Evolutionary conservation across 164 flowering plant species (phyloP), one percentile per base, ranked within the genome.

Genomic region (Liriodendron chinense): DNA sequence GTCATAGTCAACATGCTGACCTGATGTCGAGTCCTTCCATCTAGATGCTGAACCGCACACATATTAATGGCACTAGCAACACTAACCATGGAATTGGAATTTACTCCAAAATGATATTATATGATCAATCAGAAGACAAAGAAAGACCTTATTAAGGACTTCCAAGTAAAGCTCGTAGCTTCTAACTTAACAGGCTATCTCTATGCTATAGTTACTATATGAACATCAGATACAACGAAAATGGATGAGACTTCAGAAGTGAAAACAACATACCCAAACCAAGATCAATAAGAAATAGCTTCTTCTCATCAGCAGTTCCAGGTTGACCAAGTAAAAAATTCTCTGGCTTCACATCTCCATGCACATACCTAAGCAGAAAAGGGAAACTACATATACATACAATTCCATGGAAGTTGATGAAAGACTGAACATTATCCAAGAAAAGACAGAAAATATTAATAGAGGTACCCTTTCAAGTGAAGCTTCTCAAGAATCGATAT

Each of bases 291-390:
- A 95, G 92, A 82, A 80, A 95, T 10, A 95, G 84, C 84, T 93
- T 95, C 85, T 95, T 95, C 77, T 90, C 97, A 71, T 95, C 93
- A 75, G 83, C 75, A 7, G 89, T 76, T 78, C 90, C 93, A 70
- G 94, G 94, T 74, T 85, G 98, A 84, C 98, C 98, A 80, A 95
- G 98, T 53, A 95, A 78, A 80, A 95, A 95, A 61, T 95, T 95
- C 73, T 95, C 98, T 53, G 98, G 98, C 81, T 95, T 95, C 74
- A 95, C 98, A 82, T 95, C 98, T 75, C 98, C 98, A 83, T 95
- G 98, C 80, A 95, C 98, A 89, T 85, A 95, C 74, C 98, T 94
- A 65, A 66, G 63, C 50, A 53, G 47, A 63, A 65, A 43, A 65
- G 9, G 20, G 25, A 22, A 62, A 72, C 24, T 13, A 57, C 2